Evolutionary conservation across 768 basidiomycete species (phyloP).

Genomic region (Leccinum uliginosum): DNA sequence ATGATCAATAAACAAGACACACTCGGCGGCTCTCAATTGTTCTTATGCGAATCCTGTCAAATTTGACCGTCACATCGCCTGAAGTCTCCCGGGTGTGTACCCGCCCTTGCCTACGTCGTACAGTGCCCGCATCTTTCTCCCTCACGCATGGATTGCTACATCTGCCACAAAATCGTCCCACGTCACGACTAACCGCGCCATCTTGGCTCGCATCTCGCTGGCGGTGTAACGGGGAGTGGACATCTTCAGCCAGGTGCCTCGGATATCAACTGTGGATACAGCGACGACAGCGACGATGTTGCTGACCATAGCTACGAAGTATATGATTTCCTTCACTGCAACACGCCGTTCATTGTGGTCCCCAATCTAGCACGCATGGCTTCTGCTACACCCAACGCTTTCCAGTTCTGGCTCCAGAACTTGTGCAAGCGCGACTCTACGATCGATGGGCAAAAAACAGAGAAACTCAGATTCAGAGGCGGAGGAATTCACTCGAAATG

Average conservation of each 20-base stretch:
- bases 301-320: too few species aligned
- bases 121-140: too few species aligned
- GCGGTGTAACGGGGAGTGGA: background rate
- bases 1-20: too few species aligned
- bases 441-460: constrained; percentile 13
- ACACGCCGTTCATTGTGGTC: background rate
- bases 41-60: too few species aligned
- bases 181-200: constrained; percentile 13
- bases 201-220: constrained; percentile 5
- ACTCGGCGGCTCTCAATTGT: too few species aligned
- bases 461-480: background rate
- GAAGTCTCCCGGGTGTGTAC: too few species aligned
- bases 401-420: constrained; percentile 12
- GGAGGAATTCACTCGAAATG: background rate
- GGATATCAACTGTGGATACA: background rate
- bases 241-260: background rate
- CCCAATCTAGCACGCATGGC: background rate
- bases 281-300: background rate
- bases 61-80: too few species aligned
- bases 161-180: constrained; percentile 12
- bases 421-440: constrained; percentile 1
- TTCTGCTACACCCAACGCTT: constrained; percentile 6
- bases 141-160: constrained; percentile 14
- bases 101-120: too few species aligned
- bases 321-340: background rate